These are phyloP conservation scores for Krasilnikovozyma curviuscula DNA, from an alignment of 768 basidiomycete genomes.

Conservation along the genomic window DNA sequence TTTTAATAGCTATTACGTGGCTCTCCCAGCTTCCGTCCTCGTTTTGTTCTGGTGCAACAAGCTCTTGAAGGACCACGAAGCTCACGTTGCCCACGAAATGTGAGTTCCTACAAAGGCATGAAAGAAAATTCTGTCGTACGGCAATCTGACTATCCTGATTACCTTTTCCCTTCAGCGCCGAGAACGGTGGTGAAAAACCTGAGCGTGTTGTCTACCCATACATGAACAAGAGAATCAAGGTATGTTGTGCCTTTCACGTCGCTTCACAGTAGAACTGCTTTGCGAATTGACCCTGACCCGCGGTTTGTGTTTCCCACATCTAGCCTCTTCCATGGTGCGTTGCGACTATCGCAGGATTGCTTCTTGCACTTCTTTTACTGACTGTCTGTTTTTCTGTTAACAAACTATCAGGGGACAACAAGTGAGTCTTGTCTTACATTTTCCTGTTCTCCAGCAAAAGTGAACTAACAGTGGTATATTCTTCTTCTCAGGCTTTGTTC, in stretches of 20 bases:
- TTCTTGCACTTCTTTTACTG: neutral
- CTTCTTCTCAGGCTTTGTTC: neutral
- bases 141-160: neutral
- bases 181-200: constrained; percentile 8
- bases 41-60: constrained; percentile 3
- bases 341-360: neutral
- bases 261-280: neutral
- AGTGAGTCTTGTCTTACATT: neutral
- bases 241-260: neutral
- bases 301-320: neutral
- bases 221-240: constrained; percentile 6
- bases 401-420: neutral
- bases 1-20: constrained; percentile 4
- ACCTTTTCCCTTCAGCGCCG: neutral
- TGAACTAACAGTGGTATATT: too few relatives aligned
- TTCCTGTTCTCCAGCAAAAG: neutral
- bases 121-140: neutral
- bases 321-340: constrained; percentile 12
- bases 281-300: neutral
- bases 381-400: neutral
- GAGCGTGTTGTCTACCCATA: constrained; percentile 6
- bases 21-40: constrained; percentile 1
- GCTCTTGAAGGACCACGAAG: constrained; percentile 8
- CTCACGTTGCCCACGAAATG: constrained; percentile 10
- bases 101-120: neutral